Conservation (phyloP, 2,329 filamentous ascomycete species). For the Cadophora luteo-olivacea region DNA sequence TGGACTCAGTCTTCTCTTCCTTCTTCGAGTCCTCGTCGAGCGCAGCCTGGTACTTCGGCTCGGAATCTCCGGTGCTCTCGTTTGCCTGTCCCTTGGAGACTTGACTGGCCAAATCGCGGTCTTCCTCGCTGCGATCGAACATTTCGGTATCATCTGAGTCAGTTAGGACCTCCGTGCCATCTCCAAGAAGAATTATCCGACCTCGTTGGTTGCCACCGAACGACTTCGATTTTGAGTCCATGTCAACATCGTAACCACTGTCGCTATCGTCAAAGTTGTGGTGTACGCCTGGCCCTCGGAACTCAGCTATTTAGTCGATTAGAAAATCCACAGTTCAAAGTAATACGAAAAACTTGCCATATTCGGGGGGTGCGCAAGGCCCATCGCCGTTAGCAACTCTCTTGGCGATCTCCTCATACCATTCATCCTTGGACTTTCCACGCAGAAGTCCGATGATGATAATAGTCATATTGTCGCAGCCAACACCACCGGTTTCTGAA, state of each 20-base stretch:
- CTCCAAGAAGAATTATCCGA: constrained; percentile 91
- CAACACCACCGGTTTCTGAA: constrained; percentile 96
- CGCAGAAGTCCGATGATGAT: constrained; percentile 85
- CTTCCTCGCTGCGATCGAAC: constrained; percentile 88
- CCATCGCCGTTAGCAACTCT: constrained; percentile 96
- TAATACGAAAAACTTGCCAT: constrained; percentile 68
- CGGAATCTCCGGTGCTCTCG: constrained; percentile 17
- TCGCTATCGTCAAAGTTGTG: constrained; percentile 84
- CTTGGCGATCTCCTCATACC: constrained; percentile 95
- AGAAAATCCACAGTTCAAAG: constrained; percentile 31
- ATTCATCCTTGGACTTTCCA: constrained; percentile 94
- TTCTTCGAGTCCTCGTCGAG: constrained; percentile 32
- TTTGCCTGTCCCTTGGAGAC: constrained; percentile 67
- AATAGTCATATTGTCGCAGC: constrained; percentile 99
- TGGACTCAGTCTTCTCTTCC: constrained; percentile 26
- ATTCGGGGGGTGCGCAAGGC: constrained; percentile 98
- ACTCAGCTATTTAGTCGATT: constrained; percentile 68
- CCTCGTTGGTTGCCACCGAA: constrained; percentile 76
- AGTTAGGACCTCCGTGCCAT: constrained; percentile 90
- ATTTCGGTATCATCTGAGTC: constrained; percentile 91
- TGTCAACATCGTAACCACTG: constrained; percentile 77
- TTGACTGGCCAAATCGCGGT: constrained; percentile 85
- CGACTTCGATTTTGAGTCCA: constrained; percentile 66
- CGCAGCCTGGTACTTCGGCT: constrained; percentile 35
- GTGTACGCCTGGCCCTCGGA: constrained; percentile 82